Evolutionary conservation across 306 rosid species (phyloP), one percentile per base, ranked within the genome.

Genomic region (Malus fusca): DNA sequence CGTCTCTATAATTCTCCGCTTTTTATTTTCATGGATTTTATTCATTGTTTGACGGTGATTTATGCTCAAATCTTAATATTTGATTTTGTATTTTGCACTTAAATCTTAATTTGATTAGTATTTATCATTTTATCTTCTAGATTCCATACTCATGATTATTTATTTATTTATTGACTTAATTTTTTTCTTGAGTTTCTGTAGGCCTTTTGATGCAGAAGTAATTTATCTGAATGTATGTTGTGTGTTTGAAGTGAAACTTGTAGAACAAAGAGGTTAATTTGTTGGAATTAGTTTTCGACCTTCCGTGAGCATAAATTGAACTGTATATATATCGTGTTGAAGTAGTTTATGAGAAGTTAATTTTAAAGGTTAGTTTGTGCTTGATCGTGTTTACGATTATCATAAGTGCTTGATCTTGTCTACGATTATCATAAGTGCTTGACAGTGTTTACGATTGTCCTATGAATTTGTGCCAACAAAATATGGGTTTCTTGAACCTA

Each of bases 1-100:
- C 78, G 88, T 80, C 11, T 73, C 75, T 80, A 14, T 55, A 23
- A 48, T 26, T 62, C 46, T 8, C 44, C n/a, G 19, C 70, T 77
- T 66, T 48, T 52, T 30, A 12, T 56, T 28, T 58, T 6, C 25
- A 1, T 51, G 46, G 43, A 30, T 48, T 43, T 37, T n/a, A 30
- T 55, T 65, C 23, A 10, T 40, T 35, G 5, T 76, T 26, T 62
- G 12, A 31, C 17, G 21, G 17, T 68, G 69, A 22, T 68, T 62
- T 15, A 18, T 59, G 69, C 53, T 66, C 56, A 18, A 71, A 48
- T 78, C 55, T 18, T 8, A 18, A 3, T 31, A 3, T 31, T 63
- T 30, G 6, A 30, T 15, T 63, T 8, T 25, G 33, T 25, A 11
- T 25, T 60, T 63, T 35, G 51, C 2, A 10, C 48, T 11, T 64